These are phyloP conservation scores for Didymella keratinophila DNA, from an alignment of 2,329 filamentous ascomycete species.

Conservation along the genomic window DNA sequence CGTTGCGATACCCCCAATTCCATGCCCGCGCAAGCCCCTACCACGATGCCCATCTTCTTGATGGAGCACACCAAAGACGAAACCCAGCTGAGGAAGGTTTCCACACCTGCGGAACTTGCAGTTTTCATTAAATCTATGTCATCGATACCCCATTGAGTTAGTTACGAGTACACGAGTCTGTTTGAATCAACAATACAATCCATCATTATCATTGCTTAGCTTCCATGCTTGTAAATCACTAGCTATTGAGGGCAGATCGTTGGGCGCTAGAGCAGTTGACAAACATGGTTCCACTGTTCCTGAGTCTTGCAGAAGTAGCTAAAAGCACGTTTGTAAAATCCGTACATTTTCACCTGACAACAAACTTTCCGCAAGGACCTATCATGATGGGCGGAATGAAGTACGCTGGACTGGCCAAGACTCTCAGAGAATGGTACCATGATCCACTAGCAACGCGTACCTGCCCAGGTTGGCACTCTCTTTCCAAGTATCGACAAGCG, in stretches of 20 bases:
- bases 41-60: slow-evolving; percentile 14
- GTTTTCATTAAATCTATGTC: slow-evolving; percentile 19
- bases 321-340: not conserved
- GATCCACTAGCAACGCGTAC: not conserved
- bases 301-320: not conserved
- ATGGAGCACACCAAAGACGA: slow-evolving; percentile 12
- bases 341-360: not conserved
- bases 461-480: not conserved
- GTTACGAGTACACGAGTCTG: slow-evolving; percentile 2
- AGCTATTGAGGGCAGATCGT: not conserved
- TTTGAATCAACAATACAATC: not conserved
- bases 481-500: not conserved
- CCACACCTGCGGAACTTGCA: slow-evolving; percentile 18
- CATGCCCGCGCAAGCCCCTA: slow-evolving; percentile 8
- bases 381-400: not conserved
- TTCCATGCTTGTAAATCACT: too few relatives aligned
- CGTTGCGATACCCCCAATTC: not conserved
- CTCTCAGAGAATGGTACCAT: not conserved
- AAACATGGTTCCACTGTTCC: not conserved
- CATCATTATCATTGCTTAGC: not conserved
- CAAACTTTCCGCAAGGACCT: not conserved
- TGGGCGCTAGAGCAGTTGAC: not conserved
- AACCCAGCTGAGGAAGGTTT: slow-evolving; percentile 13
- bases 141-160: slow-evolving; percentile 22
- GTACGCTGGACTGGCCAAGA: not conserved